Conservation (phyloP, 257 asterid genomes). For the Leonotis leonurus region DNA sequence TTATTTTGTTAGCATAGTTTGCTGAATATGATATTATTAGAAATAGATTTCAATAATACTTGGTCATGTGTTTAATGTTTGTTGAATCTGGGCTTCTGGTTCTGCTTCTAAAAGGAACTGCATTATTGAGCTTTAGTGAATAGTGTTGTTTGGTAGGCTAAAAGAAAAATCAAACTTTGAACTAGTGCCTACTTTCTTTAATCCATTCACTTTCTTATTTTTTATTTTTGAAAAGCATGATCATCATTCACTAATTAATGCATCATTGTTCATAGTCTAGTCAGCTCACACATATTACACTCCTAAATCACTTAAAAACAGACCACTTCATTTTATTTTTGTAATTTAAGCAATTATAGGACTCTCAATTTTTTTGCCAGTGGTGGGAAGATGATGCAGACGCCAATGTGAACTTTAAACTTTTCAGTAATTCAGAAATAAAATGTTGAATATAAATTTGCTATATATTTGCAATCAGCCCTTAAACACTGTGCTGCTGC, state of each 20-base stretch:
- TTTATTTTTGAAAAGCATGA: constrained; percentile 22
- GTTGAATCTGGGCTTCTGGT: not conserved
- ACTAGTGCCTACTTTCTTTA: constrained; percentile 15
- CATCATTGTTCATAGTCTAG: constrained; percentile 7
- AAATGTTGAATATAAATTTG: too few species aligned
- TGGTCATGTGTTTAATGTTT: not conserved
- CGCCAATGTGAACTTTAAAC: too few species aligned
- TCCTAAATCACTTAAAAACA: not conserved
- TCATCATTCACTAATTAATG: not conserved
- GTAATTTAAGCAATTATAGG: too few species aligned
- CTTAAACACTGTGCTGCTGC: too few species aligned
- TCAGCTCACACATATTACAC: constrained; percentile 7
- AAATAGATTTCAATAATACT: too few species aligned
- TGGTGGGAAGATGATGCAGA: too few species aligned
- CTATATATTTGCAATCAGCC: too few species aligned
- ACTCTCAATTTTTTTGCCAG: too few species aligned
- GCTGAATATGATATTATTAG: too few species aligned
- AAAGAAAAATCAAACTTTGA: not conserved
- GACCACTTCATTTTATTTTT: too few species aligned
- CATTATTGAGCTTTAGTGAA: constrained; percentile 11
- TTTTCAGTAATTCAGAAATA: too few species aligned
- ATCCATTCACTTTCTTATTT: constrained; percentile 15
- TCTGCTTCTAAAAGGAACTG: not conserved
- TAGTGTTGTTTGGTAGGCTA: constrained; percentile 20
- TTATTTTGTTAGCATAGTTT: too few species aligned